These are phyloP conservation scores for Oryza glumipatula DNA, from an alignment of 176 grass and related monocot species.

Conservation along the genomic window DNA sequence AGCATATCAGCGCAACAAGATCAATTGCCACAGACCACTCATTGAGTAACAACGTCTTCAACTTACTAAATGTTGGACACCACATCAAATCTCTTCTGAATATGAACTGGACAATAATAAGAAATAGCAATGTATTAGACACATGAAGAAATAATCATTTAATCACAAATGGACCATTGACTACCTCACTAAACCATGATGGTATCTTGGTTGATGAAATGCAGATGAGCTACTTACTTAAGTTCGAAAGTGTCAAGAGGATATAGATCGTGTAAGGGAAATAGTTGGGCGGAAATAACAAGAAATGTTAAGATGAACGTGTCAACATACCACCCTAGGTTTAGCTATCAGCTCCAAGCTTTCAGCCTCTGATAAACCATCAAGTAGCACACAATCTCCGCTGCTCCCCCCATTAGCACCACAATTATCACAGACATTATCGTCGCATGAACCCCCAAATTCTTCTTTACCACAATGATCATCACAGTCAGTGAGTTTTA, in stretches of 20 bases:
- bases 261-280: neutral
- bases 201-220: neutral
- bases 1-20: neutral
- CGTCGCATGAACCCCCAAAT: neutral
- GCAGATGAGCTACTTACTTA: neutral
- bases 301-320: neutral
- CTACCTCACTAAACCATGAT: neutral
- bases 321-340: conserved; percentile 26
- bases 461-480: neutral
- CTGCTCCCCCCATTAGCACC: neutral
- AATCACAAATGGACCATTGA: neutral
- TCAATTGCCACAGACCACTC: neutral
- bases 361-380: conserved; percentile 22
- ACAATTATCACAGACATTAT: neutral
- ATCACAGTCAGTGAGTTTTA: neutral
- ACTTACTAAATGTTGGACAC: neutral
- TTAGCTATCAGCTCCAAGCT: conserved; percentile 17
- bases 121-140: neutral
- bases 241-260: neutral
- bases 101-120: neutral
- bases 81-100: neutral
- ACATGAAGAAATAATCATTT: neutral
- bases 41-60: neutral
- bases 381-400: neutral
- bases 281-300: neutral